Base-by-base conservation (phyloP, 306 rosid species). In the Quercus robur region DNA sequence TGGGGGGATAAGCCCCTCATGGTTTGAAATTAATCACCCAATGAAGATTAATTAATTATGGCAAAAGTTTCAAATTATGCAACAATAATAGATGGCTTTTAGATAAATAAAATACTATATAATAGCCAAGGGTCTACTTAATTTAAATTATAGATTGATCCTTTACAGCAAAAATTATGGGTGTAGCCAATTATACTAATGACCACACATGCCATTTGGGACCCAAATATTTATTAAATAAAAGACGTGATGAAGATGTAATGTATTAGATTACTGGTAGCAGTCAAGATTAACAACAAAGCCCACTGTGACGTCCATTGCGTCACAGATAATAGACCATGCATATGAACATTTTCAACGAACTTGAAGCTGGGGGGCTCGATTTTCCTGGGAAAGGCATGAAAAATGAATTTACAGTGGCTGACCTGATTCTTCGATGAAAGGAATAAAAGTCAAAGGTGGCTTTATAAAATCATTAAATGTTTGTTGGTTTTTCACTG, bases 301-400 rank as follows among this genome's bases (percentile, higher is more conserved):
- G 79, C 87, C 85, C 87, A 83, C 77, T 82, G 86, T 88, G 91
- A 87, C 64, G 71, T 87, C 88, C 25, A 49, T 69, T 56, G 49
- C 82, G 82, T 91, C 87, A 78, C 68, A 63, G 69, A 75, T 28
- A 28, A 2, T 54, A 68, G 33, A 14, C 14, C 26, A 26, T 25
- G 15, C n/a, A 1, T 28, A 20, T 57, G 12, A 20, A n/a, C 63
- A 11, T 49, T 49, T 49, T 49, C 54, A 49, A 49, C 17, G 54
- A 3, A 49, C 54, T 49, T 49, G 17, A 10, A 49, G 54, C 54
- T 12, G 17, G 54, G 54, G 54, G 1, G 0, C 12, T 57, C 20
- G 10, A 58, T 7, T 58, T 58, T 3, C 23, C 23, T 19, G 68
- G 68, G 0, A 61, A 61, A 61, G 35, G 14, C 10, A 23, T 59